phyloP scores from a whole-genome alignment of 2,329 filamentous ascomycete species.

The Lachnum nothofagi region DNA sequence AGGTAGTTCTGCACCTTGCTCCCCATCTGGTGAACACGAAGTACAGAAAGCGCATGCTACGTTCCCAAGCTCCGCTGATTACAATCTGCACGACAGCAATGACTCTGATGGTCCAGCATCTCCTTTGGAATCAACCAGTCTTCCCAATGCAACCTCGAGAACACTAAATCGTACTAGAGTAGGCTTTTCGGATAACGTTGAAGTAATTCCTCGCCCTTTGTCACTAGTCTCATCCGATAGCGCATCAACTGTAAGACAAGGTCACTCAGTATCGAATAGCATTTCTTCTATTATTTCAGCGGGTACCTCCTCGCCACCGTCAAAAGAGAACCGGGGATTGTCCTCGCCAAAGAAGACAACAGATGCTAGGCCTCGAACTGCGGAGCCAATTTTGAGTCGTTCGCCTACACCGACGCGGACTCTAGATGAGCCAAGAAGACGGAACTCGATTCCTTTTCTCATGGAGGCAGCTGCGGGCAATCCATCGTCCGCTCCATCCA shows the following conservation, averaged over 20 bases:
- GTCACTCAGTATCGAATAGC: constrained; percentile 72
- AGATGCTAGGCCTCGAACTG: constrained; percentile 61
- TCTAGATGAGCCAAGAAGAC: constrained; percentile 39
- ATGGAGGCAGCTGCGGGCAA: constrained; percentile 30
- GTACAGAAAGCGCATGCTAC: constrained; percentile 10
- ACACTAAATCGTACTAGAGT: constrained; percentile 56
- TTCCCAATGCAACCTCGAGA: constrained; percentile 16
- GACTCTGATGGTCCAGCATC: constrained; percentile 6
- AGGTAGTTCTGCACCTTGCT: constrained; percentile 36
- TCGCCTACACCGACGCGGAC: constrained; percentile 34
- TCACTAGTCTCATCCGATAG: constrained; percentile 83
- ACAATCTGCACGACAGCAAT: constrained; percentile 16
- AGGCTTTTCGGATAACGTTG: constrained; percentile 77
- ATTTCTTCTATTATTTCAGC: constrained; percentile 73
- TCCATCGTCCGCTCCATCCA: constrained; percentile 30
- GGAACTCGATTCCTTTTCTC: constrained; percentile 56
- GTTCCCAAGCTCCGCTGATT: constrained; percentile 21
- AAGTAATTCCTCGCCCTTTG: constrained; percentile 76
- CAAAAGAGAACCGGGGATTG: constrained; percentile 39
- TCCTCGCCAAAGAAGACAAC: constrained; percentile 37
- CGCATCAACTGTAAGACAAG: constrained; percentile 61
- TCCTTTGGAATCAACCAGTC: constrained; percentile 3
- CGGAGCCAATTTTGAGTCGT: constrained; percentile 60
- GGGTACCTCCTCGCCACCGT: constrained; percentile 39
- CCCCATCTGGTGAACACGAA: constrained; percentile 35